Base-by-base conservation (phyloP, 2,329 filamentous ascomycete species). In the Xylariaceae sp. region DNA sequence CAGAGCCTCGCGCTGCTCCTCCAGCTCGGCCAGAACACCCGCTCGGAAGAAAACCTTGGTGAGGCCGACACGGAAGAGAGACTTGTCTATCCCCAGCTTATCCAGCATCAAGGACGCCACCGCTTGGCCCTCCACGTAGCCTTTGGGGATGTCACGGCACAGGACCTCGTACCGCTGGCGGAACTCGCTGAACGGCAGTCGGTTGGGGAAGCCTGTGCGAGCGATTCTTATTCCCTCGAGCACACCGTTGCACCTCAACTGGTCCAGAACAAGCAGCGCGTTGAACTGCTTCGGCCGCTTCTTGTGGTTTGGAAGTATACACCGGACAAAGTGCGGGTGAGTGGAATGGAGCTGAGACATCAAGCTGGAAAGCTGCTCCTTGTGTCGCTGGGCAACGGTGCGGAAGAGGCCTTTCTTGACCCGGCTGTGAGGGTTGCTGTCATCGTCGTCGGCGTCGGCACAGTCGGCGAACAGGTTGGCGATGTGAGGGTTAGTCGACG, bases 21-120 rank as follows among this genome's bases (percentile, higher is more conserved):
- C 92, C 11, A 99, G 72, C 61, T 98, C 92, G 26, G 92, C 92
- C 32, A 99, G 74, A 3, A 99, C 90, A 43, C 92, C 92, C 30
- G 92, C 88, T 46, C 94, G 78, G 74, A 98, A 98, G 68, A 98
- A 98, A 9, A 98, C 90, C 63, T 98, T 98, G 16, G 88, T 96
- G 41, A 96, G 71, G 53, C 92, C 92, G 41, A 99, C 88, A 15
- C 94, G 85, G 62, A 94, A 98, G 48, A 94, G 76, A 9, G 87
- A 75, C 48, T 74, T 82, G 60, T 98, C 92, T 51, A 98, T 73
- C 13, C 81, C 81, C 30, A 98, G 77, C 61, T 87, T 89, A 53
- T 94, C 85, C 4, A 98, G 75, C 74, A 98, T 97, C 45, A 92
- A 76, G 15, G 78, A 79, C 13, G 88, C 86, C 1, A 83, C 88